Conservation (phyloP, 2,329 filamentous ascomycete genomes). For the Huntiella abstrusa region DNA sequence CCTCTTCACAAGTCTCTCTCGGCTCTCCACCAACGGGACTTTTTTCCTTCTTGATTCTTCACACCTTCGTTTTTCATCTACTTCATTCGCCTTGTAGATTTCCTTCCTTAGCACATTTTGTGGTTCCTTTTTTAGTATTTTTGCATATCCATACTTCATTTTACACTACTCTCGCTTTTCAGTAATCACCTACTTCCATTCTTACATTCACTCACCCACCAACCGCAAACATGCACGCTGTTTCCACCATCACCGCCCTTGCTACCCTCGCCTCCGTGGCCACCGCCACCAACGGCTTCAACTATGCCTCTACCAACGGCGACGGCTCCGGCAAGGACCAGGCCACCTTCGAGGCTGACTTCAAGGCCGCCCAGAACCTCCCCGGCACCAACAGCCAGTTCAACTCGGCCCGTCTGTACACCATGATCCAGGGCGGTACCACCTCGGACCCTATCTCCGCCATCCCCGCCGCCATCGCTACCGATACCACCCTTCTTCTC, state of each 20-base stretch:
- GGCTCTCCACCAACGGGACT: conserved; percentile 1
- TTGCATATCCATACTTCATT: no score
- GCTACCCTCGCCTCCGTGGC: conserved; percentile 8
- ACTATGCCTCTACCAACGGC: conserved; percentile 47
- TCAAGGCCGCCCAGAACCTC: conserved; percentile 45
- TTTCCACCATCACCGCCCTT: conserved; percentile 8
- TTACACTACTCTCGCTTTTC: no score
- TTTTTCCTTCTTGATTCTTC: not conserved
- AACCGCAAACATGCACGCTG: conserved; percentile 9
- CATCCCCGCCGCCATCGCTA: conserved; percentile 67
- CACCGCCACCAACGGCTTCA: conserved; percentile 45
- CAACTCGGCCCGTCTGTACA: conserved; percentile 55
- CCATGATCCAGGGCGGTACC: conserved; percentile 40
- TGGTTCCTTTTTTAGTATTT: not conserved
- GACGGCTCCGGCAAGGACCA: conserved; percentile 41
- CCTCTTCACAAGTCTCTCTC: not conserved
- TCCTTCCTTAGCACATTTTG: not conserved
- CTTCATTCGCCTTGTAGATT: conserved; percentile 1
- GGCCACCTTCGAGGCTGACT: conserved; percentile 50
- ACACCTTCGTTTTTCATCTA: not conserved
- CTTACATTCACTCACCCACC: conserved; percentile 5
- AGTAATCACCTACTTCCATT: not conserved
- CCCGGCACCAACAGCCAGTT: conserved; percentile 42
- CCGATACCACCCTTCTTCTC: conserved; percentile 60
- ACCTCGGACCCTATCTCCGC: conserved; percentile 46